phyloP scores from a whole-genome alignment of 1,284 basidiomycete species.

The Irpex sp. region DNA sequence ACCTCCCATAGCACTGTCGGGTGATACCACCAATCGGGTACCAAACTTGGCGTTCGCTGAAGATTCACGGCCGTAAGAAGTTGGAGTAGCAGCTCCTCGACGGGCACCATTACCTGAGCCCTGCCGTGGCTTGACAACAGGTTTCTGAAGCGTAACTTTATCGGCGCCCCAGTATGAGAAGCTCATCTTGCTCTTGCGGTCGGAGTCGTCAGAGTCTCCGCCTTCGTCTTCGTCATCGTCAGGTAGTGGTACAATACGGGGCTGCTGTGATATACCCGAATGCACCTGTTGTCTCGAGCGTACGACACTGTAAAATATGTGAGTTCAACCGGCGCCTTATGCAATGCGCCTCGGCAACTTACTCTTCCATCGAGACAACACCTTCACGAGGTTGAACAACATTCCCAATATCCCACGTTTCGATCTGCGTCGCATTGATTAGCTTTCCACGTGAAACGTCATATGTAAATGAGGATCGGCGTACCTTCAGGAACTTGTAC shows the following conservation, averaged over 20 bases:
- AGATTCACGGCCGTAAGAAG: conserved; percentile 70
- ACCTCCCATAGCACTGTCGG: conserved; percentile 33
- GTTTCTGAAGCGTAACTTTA: conserved; percentile 81
- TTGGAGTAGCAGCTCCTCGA: conserved; percentile 44
- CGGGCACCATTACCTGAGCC: conserved; percentile 36
- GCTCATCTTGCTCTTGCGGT: conserved; percentile 87
- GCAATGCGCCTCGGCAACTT: conserved; percentile 30
- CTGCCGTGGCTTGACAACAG: conserved; percentile 51
- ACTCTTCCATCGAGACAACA: conserved; percentile 85
- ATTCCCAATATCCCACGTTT: conserved; percentile 84
- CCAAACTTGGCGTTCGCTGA: conserved; percentile 86
- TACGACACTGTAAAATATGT: conserved; percentile 48
- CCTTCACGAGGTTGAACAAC: conserved; percentile 69
- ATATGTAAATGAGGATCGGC: conserved; percentile 14
- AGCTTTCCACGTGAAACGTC: neutral
- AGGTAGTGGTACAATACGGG: conserved; percentile 68
- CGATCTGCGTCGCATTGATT: conserved; percentile 52
- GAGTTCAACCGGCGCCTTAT: conserved; percentile 9
- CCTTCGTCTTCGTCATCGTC: conserved; percentile 49
- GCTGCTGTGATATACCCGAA: conserved; percentile 41
- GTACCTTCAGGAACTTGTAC: conserved; percentile 84
- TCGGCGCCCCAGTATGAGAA: conserved; percentile 90
- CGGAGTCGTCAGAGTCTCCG: conserved; percentile 75
- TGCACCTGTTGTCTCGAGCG: conserved; percentile 62
- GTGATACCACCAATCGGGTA: conserved; percentile 60